Conservation (phyloP, 2,329 filamentous ascomycete genomes). For the Calonectria henricotiae region DNA sequence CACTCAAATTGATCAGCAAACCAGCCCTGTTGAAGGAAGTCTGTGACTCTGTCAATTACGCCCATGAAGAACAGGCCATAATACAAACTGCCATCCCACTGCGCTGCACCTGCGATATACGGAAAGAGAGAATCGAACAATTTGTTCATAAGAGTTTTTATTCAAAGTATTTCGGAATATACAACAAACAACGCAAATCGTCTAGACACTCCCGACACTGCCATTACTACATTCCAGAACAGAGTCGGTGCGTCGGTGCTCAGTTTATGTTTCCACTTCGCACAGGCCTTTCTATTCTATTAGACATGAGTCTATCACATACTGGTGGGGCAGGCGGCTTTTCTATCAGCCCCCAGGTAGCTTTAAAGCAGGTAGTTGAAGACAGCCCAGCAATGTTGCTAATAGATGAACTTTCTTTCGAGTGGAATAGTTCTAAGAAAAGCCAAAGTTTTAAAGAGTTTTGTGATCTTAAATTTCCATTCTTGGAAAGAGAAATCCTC, state of each 20-base stretch:
- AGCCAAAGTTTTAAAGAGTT: too few relatives aligned
- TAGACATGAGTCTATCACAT: constrained; percentile 18
- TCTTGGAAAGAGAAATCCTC: not conserved
- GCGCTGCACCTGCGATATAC: not conserved
- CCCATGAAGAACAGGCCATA: too few relatives aligned
- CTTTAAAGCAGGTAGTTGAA: not conserved
- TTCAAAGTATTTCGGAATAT: not conserved
- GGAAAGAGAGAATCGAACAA: not conserved
- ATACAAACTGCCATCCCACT: not conserved
- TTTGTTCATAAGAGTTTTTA: not conserved
- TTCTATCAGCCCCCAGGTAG: not conserved
- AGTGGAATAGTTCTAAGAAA: too few relatives aligned
- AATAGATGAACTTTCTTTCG: not conserved
- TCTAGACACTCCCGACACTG: constrained; percentile 5
- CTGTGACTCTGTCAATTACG: not conserved
- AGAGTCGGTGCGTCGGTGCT: not conserved
- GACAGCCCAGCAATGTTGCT: not conserved
- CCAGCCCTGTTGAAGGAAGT: not conserved
- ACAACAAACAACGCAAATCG: not conserved
- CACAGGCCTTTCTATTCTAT: not conserved
- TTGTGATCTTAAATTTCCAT: not conserved
- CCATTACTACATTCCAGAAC: not conserved
- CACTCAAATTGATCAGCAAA: not conserved
- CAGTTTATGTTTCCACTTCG: not conserved
- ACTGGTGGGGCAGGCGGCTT: constrained; percentile 20